Conservation (phyloP, 78 protist genomes). For the Dictyostelium capitatum region DNA sequence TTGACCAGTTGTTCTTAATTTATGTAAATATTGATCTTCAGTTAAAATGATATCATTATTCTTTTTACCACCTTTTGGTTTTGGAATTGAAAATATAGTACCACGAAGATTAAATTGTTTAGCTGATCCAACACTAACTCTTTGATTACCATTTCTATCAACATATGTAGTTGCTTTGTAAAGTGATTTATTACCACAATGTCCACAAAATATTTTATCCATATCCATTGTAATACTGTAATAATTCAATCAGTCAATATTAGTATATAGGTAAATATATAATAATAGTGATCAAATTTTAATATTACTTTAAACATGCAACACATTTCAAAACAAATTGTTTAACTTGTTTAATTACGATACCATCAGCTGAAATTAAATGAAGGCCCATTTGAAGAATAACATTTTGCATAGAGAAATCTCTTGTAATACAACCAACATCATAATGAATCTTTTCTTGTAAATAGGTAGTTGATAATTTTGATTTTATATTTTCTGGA, state of each 20-base stretch:
- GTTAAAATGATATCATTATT: slow-evolving; percentile 80
- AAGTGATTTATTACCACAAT: slow-evolving; percentile 52
- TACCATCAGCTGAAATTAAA: slow-evolving; percentile 86
- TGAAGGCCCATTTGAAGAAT: slow-evolving; percentile 89
- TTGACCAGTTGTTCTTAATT: slow-evolving; percentile 47
- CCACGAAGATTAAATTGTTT: slow-evolving; percentile 69
- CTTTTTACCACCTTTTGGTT: slow-evolving; percentile 81
- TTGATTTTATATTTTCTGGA: slow-evolving; percentile 79
- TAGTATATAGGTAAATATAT: too few relatives aligned
- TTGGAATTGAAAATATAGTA: slow-evolving; percentile 80
- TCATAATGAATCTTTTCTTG: not conserved
- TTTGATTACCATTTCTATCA: slow-evolving; percentile 64
- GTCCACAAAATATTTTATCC: slow-evolving; percentile 59
- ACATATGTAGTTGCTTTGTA: slow-evolving; percentile 66
- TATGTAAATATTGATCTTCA: slow-evolving; percentile 87
- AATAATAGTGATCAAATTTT: too few relatives aligned
- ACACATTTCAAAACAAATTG: slow-evolving; percentile 91
- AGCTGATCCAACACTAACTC: slow-evolving; percentile 68
- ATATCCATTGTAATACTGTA: slow-evolving; percentile 55
- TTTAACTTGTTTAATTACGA: slow-evolving; percentile 78
- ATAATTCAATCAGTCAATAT: too few relatives aligned
- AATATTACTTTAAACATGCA: slow-evolving; percentile 86
- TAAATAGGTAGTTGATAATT: not conserved
- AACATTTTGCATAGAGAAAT: slow-evolving; percentile 94
- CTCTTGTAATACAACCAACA: slow-evolving; percentile 90